phyloP scores from a whole-genome alignment of 2,329 filamentous ascomycete genomes.

The Epichloe sp. region DNA sequence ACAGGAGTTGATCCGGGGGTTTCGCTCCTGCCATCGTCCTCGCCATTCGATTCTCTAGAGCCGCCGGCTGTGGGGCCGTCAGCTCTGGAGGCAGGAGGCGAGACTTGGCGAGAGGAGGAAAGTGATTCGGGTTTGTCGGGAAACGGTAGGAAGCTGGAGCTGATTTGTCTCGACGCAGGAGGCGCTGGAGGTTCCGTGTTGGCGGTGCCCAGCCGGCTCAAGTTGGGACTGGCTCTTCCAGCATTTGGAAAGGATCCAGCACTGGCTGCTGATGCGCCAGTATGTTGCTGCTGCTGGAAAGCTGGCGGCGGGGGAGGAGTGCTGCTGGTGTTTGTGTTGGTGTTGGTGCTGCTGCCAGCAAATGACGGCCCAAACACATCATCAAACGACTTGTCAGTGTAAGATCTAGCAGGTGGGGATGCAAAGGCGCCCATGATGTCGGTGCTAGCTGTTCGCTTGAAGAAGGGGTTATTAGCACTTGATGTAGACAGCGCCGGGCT shows the following conservation, averaged over 20 bases:
- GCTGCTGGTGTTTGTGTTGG: too few species aligned
- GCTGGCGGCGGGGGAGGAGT: slow-evolving; percentile 26
- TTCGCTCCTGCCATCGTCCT: slow-evolving; percentile 12
- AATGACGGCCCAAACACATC: slow-evolving; percentile 71
- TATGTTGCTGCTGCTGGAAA: slow-evolving; percentile 42
- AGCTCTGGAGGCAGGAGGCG: slow-evolving; percentile 48
- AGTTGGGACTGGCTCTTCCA: slow-evolving; percentile 46
- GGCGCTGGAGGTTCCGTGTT: slow-evolving; percentile 46
- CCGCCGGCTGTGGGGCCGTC: slow-evolving; percentile 32
- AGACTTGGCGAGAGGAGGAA: slow-evolving; percentile 66
- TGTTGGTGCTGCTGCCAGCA: slow-evolving; percentile 17
- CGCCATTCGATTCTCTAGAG: slow-evolving; percentile 9
- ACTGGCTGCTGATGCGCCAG: slow-evolving; percentile 41
- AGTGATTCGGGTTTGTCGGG: slow-evolving; percentile 52
- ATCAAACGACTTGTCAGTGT: slow-evolving; percentile 62
- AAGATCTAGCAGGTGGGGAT: slow-evolving; percentile 32
- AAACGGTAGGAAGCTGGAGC: slow-evolving; percentile 63
- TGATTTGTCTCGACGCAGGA: slow-evolving; percentile 64
- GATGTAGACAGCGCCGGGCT: slow-evolving; percentile 58
- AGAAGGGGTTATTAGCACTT: slow-evolving; percentile 90
- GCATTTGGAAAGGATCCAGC: slow-evolving; percentile 31
- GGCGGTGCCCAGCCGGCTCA: slow-evolving; percentile 49
- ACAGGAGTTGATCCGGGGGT: slow-evolving; percentile 16
- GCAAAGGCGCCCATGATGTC: slow-evolving; percentile 44
- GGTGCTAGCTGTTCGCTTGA: slow-evolving; percentile 55